A percentile compares a stretch with the other conserved stretches of the same genome.
These are phyloP conservation scores for Fomitopsis schrenkii DNA, from an alignment of 1,284 basidiomycete species.

Conservation along the genomic window DNA sequence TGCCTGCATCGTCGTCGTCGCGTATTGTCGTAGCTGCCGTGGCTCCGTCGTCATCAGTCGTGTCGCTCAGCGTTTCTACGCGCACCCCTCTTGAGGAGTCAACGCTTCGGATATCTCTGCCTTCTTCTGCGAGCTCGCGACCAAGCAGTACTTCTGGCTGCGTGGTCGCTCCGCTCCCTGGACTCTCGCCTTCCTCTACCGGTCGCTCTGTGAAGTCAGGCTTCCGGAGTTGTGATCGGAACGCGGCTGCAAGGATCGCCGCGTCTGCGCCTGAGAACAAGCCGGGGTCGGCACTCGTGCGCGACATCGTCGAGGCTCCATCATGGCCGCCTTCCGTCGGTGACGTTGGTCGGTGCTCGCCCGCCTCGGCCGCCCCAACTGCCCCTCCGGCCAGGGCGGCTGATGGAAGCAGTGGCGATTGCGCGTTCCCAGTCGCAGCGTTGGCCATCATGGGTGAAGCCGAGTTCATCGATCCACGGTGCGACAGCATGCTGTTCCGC, in stretches of 20 bases:
- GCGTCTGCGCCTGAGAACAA: conserved; percentile 79
- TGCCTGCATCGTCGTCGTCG: conserved; percentile 49
- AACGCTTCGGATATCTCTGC: conserved; percentile 76
- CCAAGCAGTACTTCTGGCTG: conserved; percentile 44
- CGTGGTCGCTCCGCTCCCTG: conserved; percentile 30
- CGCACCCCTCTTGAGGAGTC: conserved; percentile 70
- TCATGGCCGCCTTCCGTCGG: conserved; percentile 47
- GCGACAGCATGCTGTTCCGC: conserved; percentile 41
- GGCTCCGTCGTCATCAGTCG: conserved; percentile 42
- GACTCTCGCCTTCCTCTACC: conserved; percentile 65
- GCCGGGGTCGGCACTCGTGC: conserved; percentile 49
- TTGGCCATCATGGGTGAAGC: conserved; percentile 78
- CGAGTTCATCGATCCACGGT: conserved; percentile 71
- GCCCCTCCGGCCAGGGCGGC: conserved; percentile 23
- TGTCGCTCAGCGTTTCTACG: conserved; percentile 65
- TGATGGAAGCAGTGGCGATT: conserved; percentile 45
- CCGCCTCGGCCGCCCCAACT: conserved; percentile 25
- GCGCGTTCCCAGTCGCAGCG: conserved; percentile 34
- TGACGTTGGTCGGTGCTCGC: conserved; percentile 32
- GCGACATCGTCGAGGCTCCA: conserved; percentile 65
- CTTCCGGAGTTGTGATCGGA: conserved; percentile 77
- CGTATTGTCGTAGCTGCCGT: conserved; percentile 44
- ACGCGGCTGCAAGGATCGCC: conserved; percentile 85
- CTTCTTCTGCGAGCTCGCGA: conserved; percentile 77
- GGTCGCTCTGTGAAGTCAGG: conserved; percentile 70